phyloP scores from a whole-genome alignment of 352 stramenopile genomes.

The Phytophthora europaea region DNA sequence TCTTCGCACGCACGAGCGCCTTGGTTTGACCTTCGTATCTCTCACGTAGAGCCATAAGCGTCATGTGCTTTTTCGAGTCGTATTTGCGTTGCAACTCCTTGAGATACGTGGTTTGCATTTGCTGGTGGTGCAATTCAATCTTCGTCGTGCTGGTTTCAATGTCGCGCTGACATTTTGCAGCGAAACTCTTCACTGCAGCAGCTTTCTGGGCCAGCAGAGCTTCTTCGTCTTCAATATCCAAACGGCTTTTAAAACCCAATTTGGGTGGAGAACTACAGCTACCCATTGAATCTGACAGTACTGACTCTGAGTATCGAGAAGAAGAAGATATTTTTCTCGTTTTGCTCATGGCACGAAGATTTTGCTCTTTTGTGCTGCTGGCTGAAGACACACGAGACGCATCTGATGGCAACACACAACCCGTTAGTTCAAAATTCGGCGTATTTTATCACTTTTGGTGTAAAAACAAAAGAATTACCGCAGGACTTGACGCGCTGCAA shows the following conservation, averaged over 20 bases:
- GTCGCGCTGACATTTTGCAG: constrained; percentile 44
- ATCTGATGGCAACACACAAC: constrained; percentile 9
- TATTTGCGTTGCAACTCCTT: constrained; percentile 73
- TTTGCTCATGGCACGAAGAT: neutral
- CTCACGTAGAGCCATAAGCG: constrained; percentile 55
- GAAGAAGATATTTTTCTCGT: constrained; percentile 1
- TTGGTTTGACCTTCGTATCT: constrained; percentile 67
- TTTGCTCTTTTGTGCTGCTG: constrained; percentile 30
- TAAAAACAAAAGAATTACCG: constrained; percentile 18
- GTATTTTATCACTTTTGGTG: neutral
- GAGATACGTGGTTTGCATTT: constrained; percentile 47
- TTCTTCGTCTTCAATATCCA: constrained; percentile 38
- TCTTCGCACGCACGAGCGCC: constrained; percentile 44
- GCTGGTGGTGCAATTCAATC: constrained; percentile 46
- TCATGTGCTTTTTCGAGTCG: constrained; percentile 70
- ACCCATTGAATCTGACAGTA: constrained; percentile 24
- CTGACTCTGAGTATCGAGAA: constrained; percentile 17
- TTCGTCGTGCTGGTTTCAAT: constrained; percentile 42
- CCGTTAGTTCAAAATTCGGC: neutral
- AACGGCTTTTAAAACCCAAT: constrained; percentile 13
- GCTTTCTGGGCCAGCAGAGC: constrained; percentile 43
- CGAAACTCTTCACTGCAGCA: constrained; percentile 45
- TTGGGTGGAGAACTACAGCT: constrained; percentile 12
- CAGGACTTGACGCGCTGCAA: constrained; percentile 43
- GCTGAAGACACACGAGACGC: constrained; percentile 30